Evolutionary conservation across 257 asterid species (phyloP).

Genomic region (Mitragyna speciosa): DNA sequence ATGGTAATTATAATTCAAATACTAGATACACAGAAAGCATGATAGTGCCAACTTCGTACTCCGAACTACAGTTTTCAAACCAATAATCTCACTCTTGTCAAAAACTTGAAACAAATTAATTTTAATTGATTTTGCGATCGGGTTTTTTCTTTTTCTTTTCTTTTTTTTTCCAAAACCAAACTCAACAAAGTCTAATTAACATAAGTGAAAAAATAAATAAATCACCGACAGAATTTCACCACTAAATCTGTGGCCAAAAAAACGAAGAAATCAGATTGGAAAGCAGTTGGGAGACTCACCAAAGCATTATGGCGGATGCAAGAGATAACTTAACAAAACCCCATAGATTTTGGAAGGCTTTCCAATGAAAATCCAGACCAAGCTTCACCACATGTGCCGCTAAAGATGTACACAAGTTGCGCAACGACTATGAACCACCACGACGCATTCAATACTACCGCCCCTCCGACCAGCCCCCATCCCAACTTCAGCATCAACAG

Average conservation of each 20-base stretch:
- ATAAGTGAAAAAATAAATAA: too few relatives aligned
- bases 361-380: slow-evolving; percentile 55
- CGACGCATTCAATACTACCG: slow-evolving; percentile 40
- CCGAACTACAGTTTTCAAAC: too few relatives aligned
- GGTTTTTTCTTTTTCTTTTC: too few relatives aligned
- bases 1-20: too few relatives aligned
- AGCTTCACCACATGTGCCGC: slow-evolving; percentile 55
- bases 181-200: too few relatives aligned
- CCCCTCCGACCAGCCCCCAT: slow-evolving; percentile 62
- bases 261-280: too few relatives aligned
- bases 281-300: slow-evolving; percentile 29
- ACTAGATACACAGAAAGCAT: too few relatives aligned
- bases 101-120: too few relatives aligned
- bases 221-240: background rate
- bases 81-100: too few relatives aligned
- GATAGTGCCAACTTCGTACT: too few relatives aligned
- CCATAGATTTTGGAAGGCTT: slow-evolving; percentile 47
- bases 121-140: too few relatives aligned
- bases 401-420: slow-evolving; percentile 41
- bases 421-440: slow-evolving; percentile 66
- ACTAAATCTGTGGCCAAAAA: background rate
- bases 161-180: background rate
- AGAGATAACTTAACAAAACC: slow-evolving; percentile 52
- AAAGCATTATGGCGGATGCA: slow-evolving; percentile 63
- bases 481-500: slow-evolving; percentile 48